Percentiles rank a stretch among this genome's conserved stretches.
Evolutionary conservation across 2,329 filamentous ascomycete genomes (phyloP).

Genomic region (Metarhizium rileyi): DNA sequence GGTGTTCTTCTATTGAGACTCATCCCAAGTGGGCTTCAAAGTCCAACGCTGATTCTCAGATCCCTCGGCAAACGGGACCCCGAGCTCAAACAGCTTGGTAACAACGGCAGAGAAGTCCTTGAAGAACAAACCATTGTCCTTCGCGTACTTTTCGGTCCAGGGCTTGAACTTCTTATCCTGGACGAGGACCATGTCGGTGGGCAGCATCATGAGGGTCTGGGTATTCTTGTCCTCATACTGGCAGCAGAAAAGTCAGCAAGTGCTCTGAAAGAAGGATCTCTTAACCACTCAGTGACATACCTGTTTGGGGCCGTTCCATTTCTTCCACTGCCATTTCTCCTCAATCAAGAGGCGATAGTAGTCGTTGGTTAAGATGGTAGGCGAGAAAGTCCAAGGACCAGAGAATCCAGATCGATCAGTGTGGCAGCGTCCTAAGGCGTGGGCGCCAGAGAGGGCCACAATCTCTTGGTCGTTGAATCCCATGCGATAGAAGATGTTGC

Average conservation of each 20-base stretch:
- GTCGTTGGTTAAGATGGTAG: slow-evolving; percentile 87
- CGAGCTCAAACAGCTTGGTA: slow-evolving; percentile 81
- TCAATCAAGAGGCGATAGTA: slow-evolving; percentile 81
- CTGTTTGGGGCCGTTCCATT: slow-evolving; percentile 84
- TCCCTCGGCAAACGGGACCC: slow-evolving; percentile 73
- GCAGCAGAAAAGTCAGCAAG: slow-evolving; percentile 24
- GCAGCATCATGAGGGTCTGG: slow-evolving; percentile 94
- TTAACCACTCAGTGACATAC: slow-evolving; percentile 16
- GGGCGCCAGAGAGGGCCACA: slow-evolving; percentile 76
- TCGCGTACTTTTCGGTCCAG: slow-evolving; percentile 78
- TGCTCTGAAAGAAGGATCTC: background rate
- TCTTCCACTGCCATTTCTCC: slow-evolving; percentile 87
- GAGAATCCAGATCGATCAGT: slow-evolving; percentile 77
- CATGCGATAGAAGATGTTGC: slow-evolving; percentile 92
- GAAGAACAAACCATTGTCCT: slow-evolving; percentile 88
- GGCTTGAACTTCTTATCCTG: slow-evolving; percentile 80
- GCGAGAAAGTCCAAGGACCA: slow-evolving; percentile 88
- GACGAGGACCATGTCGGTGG: slow-evolving; percentile 77
- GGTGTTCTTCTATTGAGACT: slow-evolving; percentile 16
- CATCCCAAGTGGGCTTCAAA: slow-evolving; percentile 49
- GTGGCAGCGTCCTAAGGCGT: slow-evolving; percentile 86
- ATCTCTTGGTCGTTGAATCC: slow-evolving; percentile 97
- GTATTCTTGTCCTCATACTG: slow-evolving; percentile 80
- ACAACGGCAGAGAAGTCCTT: slow-evolving; percentile 77
- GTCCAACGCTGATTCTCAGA: slow-evolving; percentile 44